Evolutionary conservation across 1,284 basidiomycete species (phyloP).

Genomic region (Polyporus tsugae): DNA sequence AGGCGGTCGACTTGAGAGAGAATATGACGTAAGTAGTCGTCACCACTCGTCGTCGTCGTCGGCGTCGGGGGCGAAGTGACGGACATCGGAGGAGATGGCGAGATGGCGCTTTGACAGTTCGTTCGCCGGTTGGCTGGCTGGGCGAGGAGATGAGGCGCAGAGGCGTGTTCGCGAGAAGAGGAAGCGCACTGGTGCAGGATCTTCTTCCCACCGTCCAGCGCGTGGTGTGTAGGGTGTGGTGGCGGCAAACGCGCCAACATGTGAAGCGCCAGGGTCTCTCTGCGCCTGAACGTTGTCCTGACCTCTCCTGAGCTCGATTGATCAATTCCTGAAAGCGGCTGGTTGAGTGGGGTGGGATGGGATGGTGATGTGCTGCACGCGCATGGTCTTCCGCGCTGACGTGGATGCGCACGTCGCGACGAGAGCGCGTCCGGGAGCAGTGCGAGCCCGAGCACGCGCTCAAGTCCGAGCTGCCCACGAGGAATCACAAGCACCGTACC

Average conservation of each 20-base stretch:
- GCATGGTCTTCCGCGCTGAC: neutral
- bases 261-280: neutral
- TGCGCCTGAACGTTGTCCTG: neutral
- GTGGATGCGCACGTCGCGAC: conserved; percentile 1
- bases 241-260: neutral
- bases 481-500: neutral
- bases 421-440: neutral
- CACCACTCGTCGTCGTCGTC: conserved; percentile 3
- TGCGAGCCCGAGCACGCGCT: neutral
- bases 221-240: neutral
- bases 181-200: neutral
- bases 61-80: neutral
- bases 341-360: neutral
- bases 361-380: neutral
- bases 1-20: neutral
- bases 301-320: neutral
- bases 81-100: conserved; percentile 2
- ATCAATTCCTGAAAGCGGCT: neutral
- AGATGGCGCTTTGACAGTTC: conserved; percentile 2
- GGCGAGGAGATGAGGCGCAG: conserved; percentile 2
- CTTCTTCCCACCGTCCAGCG: neutral
- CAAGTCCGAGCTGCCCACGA: neutral
- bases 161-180: conserved; percentile 4
- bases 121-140: neutral
- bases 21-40: no score